Conservation (phyloP, 768 basidiomycete species). For the Hortiboletus flavorubellus region DNA sequence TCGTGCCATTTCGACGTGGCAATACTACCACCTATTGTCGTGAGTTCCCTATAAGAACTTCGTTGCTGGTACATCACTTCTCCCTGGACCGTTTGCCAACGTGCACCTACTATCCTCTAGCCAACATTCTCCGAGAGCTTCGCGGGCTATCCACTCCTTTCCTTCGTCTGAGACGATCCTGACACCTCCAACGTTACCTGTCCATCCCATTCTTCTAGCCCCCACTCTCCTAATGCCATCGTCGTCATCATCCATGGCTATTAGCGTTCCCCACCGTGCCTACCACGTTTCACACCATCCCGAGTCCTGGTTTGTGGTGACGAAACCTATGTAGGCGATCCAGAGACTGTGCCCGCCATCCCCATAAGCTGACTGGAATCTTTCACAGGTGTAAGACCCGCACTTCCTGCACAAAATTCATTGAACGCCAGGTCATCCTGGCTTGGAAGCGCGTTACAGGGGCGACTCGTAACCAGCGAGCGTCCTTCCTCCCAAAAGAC, state of each 20-base stretch:
- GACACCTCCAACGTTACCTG: neutral
- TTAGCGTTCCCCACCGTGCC: slow-evolving; percentile 10
- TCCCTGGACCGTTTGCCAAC: neutral
- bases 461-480: slow-evolving; percentile 48
- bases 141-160: slow-evolving; percentile 25
- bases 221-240: slow-evolving; percentile 4
- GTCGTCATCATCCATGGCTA: slow-evolving; percentile 1
- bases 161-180: slow-evolving; percentile 25
- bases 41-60: slow-evolving; percentile 17
- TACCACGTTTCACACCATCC: slow-evolving; percentile 10
- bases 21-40: slow-evolving; percentile 16
- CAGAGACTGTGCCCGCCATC: neutral
- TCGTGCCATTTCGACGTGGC: neutral
- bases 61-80: neutral
- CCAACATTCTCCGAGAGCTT: slow-evolving; percentile 24
- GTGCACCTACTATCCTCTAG: neutral
- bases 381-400: slow-evolving; percentile 21
- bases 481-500: slow-evolving; percentile 54
- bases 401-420: slow-evolving; percentile 40
- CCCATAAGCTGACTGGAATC: neutral
- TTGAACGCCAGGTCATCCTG: slow-evolving; percentile 57
- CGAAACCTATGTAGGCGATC: slow-evolving; percentile 22
- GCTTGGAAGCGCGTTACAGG: slow-evolving; percentile 63
- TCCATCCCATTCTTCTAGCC: neutral
- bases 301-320: slow-evolving; percentile 28